These are phyloP conservation scores for Solanum ossicruentum DNA, from an alignment of 257 asterid species.

Conservation along the genomic window DNA sequence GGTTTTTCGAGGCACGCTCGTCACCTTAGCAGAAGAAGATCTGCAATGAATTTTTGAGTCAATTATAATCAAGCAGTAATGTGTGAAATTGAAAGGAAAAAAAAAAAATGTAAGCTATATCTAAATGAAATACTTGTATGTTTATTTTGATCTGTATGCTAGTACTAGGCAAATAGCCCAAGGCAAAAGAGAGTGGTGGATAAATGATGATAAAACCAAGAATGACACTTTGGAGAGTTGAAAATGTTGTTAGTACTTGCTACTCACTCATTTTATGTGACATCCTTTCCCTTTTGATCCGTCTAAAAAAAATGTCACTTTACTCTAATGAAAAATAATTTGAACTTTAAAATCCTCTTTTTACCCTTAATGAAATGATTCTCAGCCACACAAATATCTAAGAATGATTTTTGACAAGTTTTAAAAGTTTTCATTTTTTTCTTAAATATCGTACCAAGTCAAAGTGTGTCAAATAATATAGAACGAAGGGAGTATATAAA, in stretches of 20 bases:
- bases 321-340: too few relatives aligned
- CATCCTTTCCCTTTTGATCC: too few relatives aligned
- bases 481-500: not conserved
- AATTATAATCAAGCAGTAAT: not conserved
- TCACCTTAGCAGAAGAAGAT: not conserved
- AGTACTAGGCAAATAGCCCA: not conserved
- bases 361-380: too few relatives aligned
- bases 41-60: not conserved
- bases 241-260: not conserved
- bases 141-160: not conserved
- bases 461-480: too few relatives aligned
- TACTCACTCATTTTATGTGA: too few relatives aligned
- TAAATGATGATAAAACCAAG: not conserved
- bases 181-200: not conserved
- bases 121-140: not conserved
- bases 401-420: too few relatives aligned
- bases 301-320: too few relatives aligned
- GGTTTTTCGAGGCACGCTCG: not conserved
- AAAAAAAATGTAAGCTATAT: not conserved
- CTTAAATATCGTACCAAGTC: too few relatives aligned
- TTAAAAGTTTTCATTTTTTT: too few relatives aligned
- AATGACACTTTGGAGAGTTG: not conserved
- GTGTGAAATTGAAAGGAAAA: not conserved
- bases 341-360: too few relatives aligned
- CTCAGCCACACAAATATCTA: too few relatives aligned